Evolutionary conservation across 345 rosid species (phyloP).

Genomic region (Camelina laxa): DNA sequence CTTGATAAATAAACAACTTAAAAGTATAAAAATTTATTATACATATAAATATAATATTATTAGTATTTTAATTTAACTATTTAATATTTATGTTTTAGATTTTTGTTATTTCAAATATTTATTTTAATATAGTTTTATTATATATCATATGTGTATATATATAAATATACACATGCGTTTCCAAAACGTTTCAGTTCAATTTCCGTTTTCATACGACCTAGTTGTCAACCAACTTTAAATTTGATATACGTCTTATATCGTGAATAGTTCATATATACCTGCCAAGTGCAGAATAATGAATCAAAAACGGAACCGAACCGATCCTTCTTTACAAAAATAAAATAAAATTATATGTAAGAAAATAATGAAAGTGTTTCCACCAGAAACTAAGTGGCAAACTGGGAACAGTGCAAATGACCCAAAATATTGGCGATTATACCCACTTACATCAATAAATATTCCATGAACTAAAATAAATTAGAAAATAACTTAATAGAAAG

Average conservation of each 20-base stretch:
- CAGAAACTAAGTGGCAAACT: conserved; percentile 36
- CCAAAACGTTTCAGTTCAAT: too few species aligned
- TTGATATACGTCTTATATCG: not conserved
- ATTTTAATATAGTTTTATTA: too few species aligned
- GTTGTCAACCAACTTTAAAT: conserved; percentile 2
- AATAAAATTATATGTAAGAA: conserved; percentile 33
- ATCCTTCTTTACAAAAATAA: not conserved
- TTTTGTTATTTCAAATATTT: too few species aligned
- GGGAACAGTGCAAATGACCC: conserved; percentile 30
- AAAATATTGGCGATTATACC: conserved; percentile 42
- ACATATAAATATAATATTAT: too few species aligned
- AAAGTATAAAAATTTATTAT: too few species aligned
- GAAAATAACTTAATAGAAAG: conserved; percentile 7
- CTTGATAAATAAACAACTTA: too few species aligned
- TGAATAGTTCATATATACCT: conserved; percentile 9
- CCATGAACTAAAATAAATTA: conserved; percentile 30
- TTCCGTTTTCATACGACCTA: too few species aligned
- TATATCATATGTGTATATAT: too few species aligned
- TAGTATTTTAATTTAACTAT: too few species aligned
- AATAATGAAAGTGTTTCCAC: conserved; percentile 37
- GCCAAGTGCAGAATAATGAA: conserved; percentile 24
- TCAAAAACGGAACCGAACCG: conserved; percentile 23
- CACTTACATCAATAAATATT: conserved; percentile 40
- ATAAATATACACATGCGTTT: too few species aligned
- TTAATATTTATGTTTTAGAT: too few species aligned